Evolutionary conservation across 2,329 filamentous ascomycete genomes (phyloP), one percentile per base, ranked within the genome.

Genomic region (Colletotrichum tropicicola): DNA sequence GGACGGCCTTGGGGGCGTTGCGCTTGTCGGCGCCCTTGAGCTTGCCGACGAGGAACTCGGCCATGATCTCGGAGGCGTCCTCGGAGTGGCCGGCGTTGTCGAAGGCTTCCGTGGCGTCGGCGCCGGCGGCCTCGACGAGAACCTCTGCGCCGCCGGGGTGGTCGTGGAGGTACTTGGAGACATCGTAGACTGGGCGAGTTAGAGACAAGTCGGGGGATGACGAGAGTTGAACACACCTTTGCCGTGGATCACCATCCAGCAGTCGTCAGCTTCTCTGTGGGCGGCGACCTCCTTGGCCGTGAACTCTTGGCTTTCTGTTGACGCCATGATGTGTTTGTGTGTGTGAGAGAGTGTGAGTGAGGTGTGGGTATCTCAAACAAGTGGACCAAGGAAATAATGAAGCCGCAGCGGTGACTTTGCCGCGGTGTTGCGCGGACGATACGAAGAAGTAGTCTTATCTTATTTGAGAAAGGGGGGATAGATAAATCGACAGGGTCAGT

Each of bases 61-160:
- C 73, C 75, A 83, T 78, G 48, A 82, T 78, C 39, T 82, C 80
- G 53, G 71, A 75, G 3, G 82, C 82, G 59, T 84, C 82, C 23
- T 93, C 91, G 48, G 91, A 93, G 82, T 97, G 93, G 45, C 92
- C 92, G 37, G 93, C 92, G 72, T 94, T 91, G 79, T 96, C 92
- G 73, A 94, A 96, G 43, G 89, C 91, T 74, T 92, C 89, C 44
- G 91, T 92, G 49, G 91, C 89, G 78, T 96, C 92, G 70, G 90
- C 89, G 61, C 93, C 93, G 70, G 85, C 92, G 27, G 92, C 90
- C 68, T 95, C 92, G 64, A 92, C 82, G 41, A 96, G 82, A 65
- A 94, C 87, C 73, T 94, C 92, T 72, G 91, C 88, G 74, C 93
- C 93, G 71, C 92, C 92, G 57, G 88, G 88, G 66, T 90, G 88